Evolutionary conservation across 805 yeast genomes (phyloP).

Genomic region (Millerozyma acaciae): DNA sequence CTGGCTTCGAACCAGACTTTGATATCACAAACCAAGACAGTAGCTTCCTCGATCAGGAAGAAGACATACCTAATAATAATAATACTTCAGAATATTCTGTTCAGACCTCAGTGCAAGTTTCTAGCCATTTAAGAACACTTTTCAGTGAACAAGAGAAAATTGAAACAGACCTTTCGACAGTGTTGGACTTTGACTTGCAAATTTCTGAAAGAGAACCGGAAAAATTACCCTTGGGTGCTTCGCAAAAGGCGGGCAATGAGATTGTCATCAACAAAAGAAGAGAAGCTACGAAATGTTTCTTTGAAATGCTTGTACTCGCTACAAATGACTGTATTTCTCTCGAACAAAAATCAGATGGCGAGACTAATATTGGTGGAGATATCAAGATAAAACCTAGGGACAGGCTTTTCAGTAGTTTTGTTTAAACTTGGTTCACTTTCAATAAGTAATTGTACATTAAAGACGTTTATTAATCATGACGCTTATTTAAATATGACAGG

Average conservation of each 20-base stretch:
- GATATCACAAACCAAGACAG: not conserved
- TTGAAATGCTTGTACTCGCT: conserved; percentile 78
- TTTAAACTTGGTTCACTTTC: too few species aligned
- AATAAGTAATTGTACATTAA: too few species aligned
- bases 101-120: too few species aligned
- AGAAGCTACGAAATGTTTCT: conserved; percentile 71
- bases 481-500: too few species aligned
- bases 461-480: too few species aligned
- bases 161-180: conserved; percentile 30
- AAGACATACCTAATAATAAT: not conserved
- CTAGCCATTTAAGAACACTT: too few species aligned
- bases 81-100: too few species aligned
- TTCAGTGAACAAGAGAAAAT: too few species aligned
- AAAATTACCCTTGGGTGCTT: conserved; percentile 19
- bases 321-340: conserved; percentile 67
- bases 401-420: conserved; percentile 18
- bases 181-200: conserved; percentile 36
- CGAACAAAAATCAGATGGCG: conserved; percentile 43
- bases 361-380: conserved; percentile 48
- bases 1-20: conserved; percentile 9
- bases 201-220: conserved; percentile 11
- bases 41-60: not conserved
- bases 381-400: conserved; percentile 50
- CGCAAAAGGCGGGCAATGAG: conserved; percentile 6
- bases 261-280: conserved; percentile 36